phyloP scores from a whole-genome alignment of 2,329 filamentous ascomycete genomes.

The Colletotrichum limetticola region DNA sequence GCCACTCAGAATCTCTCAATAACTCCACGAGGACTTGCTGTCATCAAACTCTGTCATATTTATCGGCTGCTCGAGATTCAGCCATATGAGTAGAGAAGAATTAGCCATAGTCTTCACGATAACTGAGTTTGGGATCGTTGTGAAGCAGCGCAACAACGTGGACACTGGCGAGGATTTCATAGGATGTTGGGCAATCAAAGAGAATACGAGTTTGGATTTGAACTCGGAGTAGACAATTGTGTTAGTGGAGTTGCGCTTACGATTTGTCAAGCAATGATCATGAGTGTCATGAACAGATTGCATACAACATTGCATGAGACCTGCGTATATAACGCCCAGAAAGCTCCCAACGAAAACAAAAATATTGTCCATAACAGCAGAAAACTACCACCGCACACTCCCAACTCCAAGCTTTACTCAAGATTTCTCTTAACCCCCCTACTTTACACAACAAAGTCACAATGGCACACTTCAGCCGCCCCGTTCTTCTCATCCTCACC shows the following conservation, averaged over 20 bases:
- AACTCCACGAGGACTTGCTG: not conserved
- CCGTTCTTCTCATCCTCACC: not conserved
- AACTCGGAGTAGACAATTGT: too few species aligned
- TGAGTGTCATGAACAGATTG: too few species aligned
- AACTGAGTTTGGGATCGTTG: not conserved
- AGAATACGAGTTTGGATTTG: not conserved
- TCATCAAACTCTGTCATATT: not conserved
- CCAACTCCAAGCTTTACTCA: not conserved
- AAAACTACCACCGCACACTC: not conserved
- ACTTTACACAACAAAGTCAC: not conserved
- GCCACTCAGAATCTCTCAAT: not conserved
- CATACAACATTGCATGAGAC: not conserved
- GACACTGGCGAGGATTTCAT: not conserved
- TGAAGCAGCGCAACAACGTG: not conserved
- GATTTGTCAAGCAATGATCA: not conserved
- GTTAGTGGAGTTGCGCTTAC: not conserved
- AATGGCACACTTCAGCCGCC: slow-evolving; percentile 4
- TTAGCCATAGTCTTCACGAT: not conserved
- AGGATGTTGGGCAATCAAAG: not conserved
- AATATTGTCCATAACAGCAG: not conserved
- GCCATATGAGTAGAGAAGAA: not conserved
- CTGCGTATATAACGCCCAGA: not conserved
- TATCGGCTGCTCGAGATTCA: not conserved
- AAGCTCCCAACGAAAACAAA: not conserved
- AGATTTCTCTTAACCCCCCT: not conserved